These are phyloP conservation scores for Suaeda aralocaspica DNA, from an alignment of 148 eudicot species.

Conservation along the genomic window DNA sequence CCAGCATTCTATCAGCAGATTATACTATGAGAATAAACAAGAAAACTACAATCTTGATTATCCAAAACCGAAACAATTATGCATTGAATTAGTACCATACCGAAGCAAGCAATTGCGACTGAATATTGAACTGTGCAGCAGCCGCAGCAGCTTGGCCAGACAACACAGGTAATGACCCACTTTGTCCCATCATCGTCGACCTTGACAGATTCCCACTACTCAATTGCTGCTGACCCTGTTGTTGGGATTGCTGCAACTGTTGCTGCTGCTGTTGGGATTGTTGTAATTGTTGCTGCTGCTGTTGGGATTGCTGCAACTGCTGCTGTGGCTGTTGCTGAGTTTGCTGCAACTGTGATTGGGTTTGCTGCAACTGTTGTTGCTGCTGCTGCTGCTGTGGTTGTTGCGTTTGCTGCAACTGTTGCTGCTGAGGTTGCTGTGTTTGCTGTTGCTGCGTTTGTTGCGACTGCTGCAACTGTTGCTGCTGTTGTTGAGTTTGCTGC, in stretches of 20 bases:
- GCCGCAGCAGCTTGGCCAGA: slow-evolving; percentile 53
- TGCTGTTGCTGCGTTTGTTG: slow-evolving; percentile 33
- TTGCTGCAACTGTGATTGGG: slow-evolving; percentile 36
- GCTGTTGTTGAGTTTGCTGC: slow-evolving; percentile 34
- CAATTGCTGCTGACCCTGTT: slow-evolving; percentile 30
- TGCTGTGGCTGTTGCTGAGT: slow-evolving; percentile 35
- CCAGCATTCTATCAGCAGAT: background rate
- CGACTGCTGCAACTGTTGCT: slow-evolving; percentile 38
- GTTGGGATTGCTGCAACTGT: slow-evolving; percentile 29
- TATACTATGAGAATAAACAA: too few relatives aligned
- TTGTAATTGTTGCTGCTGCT: slow-evolving; percentile 30
- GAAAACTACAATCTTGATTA: background rate
- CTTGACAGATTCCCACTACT: slow-evolving; percentile 49
- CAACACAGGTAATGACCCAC: slow-evolving; percentile 53
- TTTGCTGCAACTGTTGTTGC: slow-evolving; percentile 30
- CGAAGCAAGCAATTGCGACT: slow-evolving; percentile 58
- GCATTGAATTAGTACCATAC: slow-evolving; percentile 29
- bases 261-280: slow-evolving; percentile 26
- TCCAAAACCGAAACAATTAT: background rate
- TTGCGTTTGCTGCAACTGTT: slow-evolving; percentile 23
- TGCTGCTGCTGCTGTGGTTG: slow-evolving; percentile 36
- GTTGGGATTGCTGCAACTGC: slow-evolving; percentile 18
- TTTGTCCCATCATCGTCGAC: slow-evolving; percentile 50
- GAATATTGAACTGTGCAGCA: slow-evolving; percentile 61
- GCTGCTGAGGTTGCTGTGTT: slow-evolving; percentile 34